Base-by-base conservation (phyloP, 345 rosid species). In the Eucalyptus lansdowneana region DNA sequence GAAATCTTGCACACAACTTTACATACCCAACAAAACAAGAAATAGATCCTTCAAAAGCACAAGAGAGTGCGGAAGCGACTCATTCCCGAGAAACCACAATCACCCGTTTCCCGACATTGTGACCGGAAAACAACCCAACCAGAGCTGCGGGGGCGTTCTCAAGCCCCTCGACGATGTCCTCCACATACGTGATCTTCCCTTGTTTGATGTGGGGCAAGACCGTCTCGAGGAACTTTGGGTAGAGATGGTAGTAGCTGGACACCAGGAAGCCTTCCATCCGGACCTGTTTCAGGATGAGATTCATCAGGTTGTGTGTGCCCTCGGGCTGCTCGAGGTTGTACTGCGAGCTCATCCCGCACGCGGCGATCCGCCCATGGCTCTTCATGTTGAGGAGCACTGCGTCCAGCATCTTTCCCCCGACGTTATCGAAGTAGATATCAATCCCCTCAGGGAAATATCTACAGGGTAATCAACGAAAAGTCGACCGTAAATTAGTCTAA, bases 191-290 rank as follows among this genome's bases (percentile, higher is more conserved):
- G 12, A 92, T 88, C 91, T 89, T 90, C 9, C 91, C 91, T 50
- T 89, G 90, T 80, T 87, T 90, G 91, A 92, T 91, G 44, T 29
- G 88, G 24, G 92, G 91, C 76, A 90, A 60, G 9, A 92, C 88
- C 87, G 86, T 86, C 37, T 89, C 91, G 12, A 92, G 29, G 50
- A 86, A 91, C 81, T 90, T 85, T 1, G 91, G 92, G 87, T 89
- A 91, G 45, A 88, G 88, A 65, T 89, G 92, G 76, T 86, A 89
- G 58, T 88, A 89, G 4, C 89, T 90, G 21, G 17, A 7, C 7
- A 91, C 92, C n/a, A 76, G 5, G 89, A 93, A 91, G 29, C 94
- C 93, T 87, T 89, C 90, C 90, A 93, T 93, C 5, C 87, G 88
- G 25, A 93, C 49, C 45, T 90, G 90, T 88, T 91, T 91, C 10